phyloP scores from a whole-genome alignment of 805 yeast species.

The Schwanniomyces polymorphus region DNA sequence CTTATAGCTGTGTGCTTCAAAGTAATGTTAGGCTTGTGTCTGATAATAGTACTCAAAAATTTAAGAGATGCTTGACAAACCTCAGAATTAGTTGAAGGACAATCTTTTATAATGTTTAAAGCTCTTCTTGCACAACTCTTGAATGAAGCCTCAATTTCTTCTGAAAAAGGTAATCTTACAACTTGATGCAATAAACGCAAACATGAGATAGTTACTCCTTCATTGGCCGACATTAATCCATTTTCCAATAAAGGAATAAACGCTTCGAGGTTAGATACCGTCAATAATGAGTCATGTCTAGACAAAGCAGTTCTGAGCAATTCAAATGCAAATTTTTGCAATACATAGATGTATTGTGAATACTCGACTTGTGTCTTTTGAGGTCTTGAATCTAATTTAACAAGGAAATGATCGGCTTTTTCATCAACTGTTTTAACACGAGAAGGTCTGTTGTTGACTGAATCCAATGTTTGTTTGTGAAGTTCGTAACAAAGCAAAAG shows the following conservation, averaged over 20 bases:
- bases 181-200: constrained; percentile 61
- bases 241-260: constrained; percentile 72
- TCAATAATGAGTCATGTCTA: constrained; percentile 58
- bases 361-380: constrained; percentile 54
- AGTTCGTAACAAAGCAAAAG: constrained; percentile 75
- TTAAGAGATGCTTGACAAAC: constrained; percentile 78
- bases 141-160: constrained; percentile 51
- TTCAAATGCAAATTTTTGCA: constrained; percentile 79
- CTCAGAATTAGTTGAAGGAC: constrained; percentile 76
- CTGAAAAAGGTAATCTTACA: constrained; percentile 61
- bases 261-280: constrained; percentile 61
- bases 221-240: constrained; percentile 66
- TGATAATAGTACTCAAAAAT: constrained; percentile 68
- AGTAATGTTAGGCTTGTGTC: constrained; percentile 64
- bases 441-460: constrained; percentile 9
- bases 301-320: constrained; percentile 69
- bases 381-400: constrained; percentile 65
- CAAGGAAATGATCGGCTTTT: constrained; percentile 65
- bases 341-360: constrained; percentile 54
- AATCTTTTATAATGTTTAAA: constrained; percentile 64
- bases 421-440: constrained; percentile 9
- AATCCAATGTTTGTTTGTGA: constrained; percentile 47
- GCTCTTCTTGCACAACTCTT: constrained; percentile 61
- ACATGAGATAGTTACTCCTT: constrained; percentile 70
- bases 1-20: constrained; percentile 72